These are phyloP conservation scores for Hysterium pulicare DNA, from an alignment of 2,329 filamentous ascomycete species.

Conservation along the genomic window DNA sequence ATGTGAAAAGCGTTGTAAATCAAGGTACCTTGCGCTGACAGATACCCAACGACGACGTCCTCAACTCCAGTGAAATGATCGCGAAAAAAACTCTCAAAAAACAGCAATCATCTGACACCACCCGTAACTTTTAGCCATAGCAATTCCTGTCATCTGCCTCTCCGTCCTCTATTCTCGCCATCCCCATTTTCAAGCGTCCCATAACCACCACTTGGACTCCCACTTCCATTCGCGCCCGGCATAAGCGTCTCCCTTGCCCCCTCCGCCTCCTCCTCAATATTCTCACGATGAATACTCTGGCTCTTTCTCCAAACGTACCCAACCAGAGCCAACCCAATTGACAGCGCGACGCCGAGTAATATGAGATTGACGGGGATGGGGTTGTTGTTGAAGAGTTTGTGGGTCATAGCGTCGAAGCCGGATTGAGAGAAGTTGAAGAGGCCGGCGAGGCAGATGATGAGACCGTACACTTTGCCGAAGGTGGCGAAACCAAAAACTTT, in stretches of 20 bases:
- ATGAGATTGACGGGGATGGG: slow-evolving; percentile 75
- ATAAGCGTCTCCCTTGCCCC: slow-evolving; percentile 34
- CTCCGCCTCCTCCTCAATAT: slow-evolving; percentile 34
- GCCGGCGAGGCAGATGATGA: slow-evolving; percentile 82
- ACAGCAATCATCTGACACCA: too few species aligned
- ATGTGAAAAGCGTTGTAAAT: too few species aligned
- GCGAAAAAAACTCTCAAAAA: too few species aligned
- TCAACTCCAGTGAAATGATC: too few species aligned
- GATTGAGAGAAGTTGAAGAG: slow-evolving; percentile 81
- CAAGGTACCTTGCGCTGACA: too few species aligned
- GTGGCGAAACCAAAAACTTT: slow-evolving; percentile 91
- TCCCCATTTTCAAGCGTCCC: slow-evolving; percentile 15
- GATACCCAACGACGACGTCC: too few species aligned
- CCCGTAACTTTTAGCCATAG: too few species aligned
- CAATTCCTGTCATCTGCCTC: too few species aligned
- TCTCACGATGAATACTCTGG: slow-evolving; percentile 37
- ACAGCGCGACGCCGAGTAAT: slow-evolving; percentile 59
- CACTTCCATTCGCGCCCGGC: slow-evolving; percentile 17
- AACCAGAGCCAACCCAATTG: slow-evolving; percentile 65
- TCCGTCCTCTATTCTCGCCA: slow-evolving; percentile 7
- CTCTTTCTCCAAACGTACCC: slow-evolving; percentile 60
- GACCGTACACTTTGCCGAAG: slow-evolving; percentile 90
- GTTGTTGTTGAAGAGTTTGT: slow-evolving; percentile 66
- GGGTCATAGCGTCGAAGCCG: slow-evolving; percentile 73
- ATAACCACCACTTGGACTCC: slow-evolving; percentile 22